Evolutionary conservation across 805 yeast genomes (phyloP), one percentile per base, ranked within the genome.

Genomic region (Cyberlindnera mississippiensis): DNA sequence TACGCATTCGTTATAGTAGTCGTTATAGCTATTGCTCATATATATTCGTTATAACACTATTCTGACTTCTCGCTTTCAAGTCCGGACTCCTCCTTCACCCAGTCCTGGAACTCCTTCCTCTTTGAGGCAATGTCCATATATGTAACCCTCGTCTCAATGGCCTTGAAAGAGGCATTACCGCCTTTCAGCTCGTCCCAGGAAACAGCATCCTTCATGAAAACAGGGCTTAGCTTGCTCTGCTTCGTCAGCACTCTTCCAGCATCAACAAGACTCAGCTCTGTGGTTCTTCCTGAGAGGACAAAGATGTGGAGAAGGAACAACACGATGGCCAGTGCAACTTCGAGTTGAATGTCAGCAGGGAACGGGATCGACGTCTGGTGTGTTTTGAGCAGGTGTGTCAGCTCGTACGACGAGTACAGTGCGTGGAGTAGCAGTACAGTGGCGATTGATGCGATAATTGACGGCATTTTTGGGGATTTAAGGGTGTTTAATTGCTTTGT

Each of bases 321-420:
- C 2, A 70, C 43, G 6, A 78, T 62, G 2, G 81, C 82, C 5
- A 73, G 29, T 2, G 69, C 36, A 1, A 76, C 68, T 55, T 82
- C 88, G 14, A 75, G 38, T 26, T 66, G 56, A 18, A 82, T 68
- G 52, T 77, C 82, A 6, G 55, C 37, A 2, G 79, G 78, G 33
- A 73, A 50, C 11, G 52, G 41, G 10, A 45, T 35, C 29, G 45
- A 32, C 14, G 47, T 45, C 3, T 36, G n/a, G 17, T 42, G 44
- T 19, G 33, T 56, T 38, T 47, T 68, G 58, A 18, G 56, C 41
- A 28, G 69, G 57, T 51, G 69, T 72, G 51, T 71, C 71, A 58
- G 68, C 51, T 76, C 80, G 48, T 69, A 72, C 2, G 81, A 68
- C 6, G 82, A 76, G 48, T 73, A 76, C 1, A 73, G 78, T 1